Conservation (phyloP, 495 filamentous ascomycete species). For the Delitschia confertaspora region DNA sequence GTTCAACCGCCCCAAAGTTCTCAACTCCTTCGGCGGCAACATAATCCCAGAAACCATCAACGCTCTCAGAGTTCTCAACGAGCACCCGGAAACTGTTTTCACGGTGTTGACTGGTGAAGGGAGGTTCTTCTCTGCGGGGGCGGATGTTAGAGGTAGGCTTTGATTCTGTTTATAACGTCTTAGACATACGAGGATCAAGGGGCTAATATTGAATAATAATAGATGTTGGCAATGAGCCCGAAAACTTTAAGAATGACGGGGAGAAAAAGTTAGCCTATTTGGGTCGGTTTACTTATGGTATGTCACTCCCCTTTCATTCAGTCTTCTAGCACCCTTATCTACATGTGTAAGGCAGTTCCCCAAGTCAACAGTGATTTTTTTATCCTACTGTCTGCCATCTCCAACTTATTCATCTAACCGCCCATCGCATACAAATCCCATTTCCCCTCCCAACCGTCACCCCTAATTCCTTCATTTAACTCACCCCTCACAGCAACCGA, state of each 20-base stretch:
- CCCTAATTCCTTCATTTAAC: background rate
- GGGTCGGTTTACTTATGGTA: conserved; percentile 17
- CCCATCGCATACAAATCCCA: background rate
- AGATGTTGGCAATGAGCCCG: background rate
- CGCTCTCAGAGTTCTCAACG: conserved; percentile 28
- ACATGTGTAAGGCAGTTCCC: too few species aligned
- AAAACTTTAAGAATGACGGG: conserved; percentile 20
- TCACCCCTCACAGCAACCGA: conserved; percentile 20
- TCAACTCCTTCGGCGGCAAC: conserved; percentile 33
- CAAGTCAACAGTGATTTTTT: too few species aligned
- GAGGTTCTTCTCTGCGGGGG: conserved; percentile 32
- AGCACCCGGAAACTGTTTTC: conserved; percentile 31
- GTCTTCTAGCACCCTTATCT: background rate
- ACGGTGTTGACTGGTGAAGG: conserved; percentile 33
- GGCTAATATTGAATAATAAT: too few species aligned
- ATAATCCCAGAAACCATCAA: conserved; percentile 29
- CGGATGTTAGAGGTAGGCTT: conserved; percentile 30
- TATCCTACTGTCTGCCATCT: background rate
- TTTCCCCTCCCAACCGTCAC: conserved; percentile 1
- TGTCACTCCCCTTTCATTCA: background rate
- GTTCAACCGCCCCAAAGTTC: conserved; percentile 34
- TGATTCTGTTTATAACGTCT: too few species aligned
- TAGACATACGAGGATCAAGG: too few species aligned
- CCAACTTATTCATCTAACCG: background rate
- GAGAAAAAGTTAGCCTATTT: conserved; percentile 29